Base-by-base conservation (phyloP, 2,329 filamentous ascomycete species). In the Aspergillus candidus region DNA sequence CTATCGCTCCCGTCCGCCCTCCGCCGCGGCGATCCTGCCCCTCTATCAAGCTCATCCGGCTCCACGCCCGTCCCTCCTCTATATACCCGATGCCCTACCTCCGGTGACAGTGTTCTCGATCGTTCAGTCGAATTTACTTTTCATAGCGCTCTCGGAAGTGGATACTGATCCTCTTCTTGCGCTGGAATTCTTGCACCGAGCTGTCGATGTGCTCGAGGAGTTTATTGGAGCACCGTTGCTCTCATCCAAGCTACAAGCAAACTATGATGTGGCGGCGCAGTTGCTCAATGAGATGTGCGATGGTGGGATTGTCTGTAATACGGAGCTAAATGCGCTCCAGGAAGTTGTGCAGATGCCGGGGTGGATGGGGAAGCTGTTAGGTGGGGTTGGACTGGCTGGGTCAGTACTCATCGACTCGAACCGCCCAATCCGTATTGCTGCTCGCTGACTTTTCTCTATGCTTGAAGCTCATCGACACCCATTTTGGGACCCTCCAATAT, bases 271-370 rank as follows among this genome's bases (percentile, higher is more conserved):
- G 22, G 86, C 94, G 30, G 90, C 90, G 13, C 93, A 98, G 70
- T 72, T 98, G 18, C 75, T 97, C 47, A 88, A 83, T 49, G 93
- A 98, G 70, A 94, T 98, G 86, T 96, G 93, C 64, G 93, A 98
- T 73, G 88, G 83, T 33, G 93, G 93, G 12, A 78, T 83, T n/a
- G 78, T 96, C 31, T 86, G 79, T 59, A 94, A 88, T 44, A 96
- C 91, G 1, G 93, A 98, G 66, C 86, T 87, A 8, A 97, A 98
- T 72, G 88, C 90, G 14, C 70, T 98, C 59, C 79, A 88, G 57
- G 93, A 98, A 62, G 76, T 91, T 11, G 88, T 98, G 11, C 90
- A 96, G 63, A 88, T 94, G 12, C 89, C 94, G 50, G 88, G 87
- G 29, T 85, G 89, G 71, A 79, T 97, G 67, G 89, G 88, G 54